These are phyloP conservation scores for Eimeria maxima DNA, from an alignment of 169 alveolate species.

Conservation along the genomic window DNA sequence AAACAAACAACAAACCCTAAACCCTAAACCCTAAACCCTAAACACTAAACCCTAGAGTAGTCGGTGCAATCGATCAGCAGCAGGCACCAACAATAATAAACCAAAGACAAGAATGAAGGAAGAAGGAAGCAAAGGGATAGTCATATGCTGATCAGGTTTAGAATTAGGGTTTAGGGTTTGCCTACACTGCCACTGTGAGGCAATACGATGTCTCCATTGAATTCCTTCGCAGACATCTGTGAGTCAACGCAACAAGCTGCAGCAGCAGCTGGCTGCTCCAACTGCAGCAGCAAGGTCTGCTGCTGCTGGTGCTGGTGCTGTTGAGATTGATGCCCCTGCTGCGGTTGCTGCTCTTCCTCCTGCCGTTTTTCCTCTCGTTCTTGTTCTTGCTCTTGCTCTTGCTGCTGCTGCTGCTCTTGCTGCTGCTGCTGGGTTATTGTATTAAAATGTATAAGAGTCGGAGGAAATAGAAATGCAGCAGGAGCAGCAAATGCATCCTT, in stretches of 20 bases:
- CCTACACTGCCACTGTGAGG: background rate
- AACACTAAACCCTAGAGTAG: background rate
- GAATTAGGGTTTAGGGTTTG: constrained; percentile 23
- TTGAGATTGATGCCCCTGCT: background rate
- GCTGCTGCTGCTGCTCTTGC: constrained; percentile 22
- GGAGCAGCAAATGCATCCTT: background rate
- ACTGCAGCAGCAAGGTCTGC: background rate
- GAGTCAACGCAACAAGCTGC: constrained; percentile 3
- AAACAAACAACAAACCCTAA: background rate
- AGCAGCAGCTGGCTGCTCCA: constrained; percentile 6
- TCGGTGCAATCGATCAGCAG: too few species aligned
- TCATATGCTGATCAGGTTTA: too few species aligned
- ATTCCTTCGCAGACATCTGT: background rate
- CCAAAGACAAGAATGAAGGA: background rate
- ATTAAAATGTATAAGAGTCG: background rate
- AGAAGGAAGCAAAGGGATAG: too few species aligned
- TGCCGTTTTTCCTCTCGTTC: too few species aligned
- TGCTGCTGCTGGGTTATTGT: background rate
- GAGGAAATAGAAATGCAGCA: constrained; percentile 22
- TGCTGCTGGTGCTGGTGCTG: constrained; percentile 29
- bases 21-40: constrained; percentile 14
- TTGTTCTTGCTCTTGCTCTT: background rate
- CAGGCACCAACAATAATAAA: background rate
- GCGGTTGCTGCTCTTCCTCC: background rate
- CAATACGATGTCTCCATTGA: background rate